Evolutionary conservation across 768 basidiomycete species (phyloP).

Genomic region (Leccinellum albellum): DNA sequence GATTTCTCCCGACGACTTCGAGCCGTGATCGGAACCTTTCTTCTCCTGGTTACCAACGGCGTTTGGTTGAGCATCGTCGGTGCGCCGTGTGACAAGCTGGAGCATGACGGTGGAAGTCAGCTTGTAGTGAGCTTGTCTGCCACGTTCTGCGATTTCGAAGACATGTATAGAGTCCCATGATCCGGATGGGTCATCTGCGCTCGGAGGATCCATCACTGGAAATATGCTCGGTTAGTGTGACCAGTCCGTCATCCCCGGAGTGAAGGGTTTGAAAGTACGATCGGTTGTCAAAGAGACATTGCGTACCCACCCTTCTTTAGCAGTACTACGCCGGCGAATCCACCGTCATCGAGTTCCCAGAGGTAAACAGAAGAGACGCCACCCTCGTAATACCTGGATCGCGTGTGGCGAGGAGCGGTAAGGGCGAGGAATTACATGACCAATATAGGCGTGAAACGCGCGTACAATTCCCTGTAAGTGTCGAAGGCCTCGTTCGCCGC

Average conservation of each 20-base stretch:
- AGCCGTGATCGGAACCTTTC: constrained; percentile 40
- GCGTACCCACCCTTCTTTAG: constrained; percentile 79
- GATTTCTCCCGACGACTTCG: constrained; percentile 70
- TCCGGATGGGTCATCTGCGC: constrained; percentile 64
- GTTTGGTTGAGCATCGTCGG: constrained; percentile 23
- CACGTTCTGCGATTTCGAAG: constrained; percentile 90
- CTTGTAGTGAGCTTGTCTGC: constrained; percentile 92
- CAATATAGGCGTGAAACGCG: constrained; percentile 18
- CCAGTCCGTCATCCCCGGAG: not conserved
- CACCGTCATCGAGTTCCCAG: constrained; percentile 96
- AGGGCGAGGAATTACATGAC: not conserved
- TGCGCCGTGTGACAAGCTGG: constrained; percentile 64
- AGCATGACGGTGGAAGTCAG: constrained; percentile 97
- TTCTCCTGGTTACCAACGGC: constrained; percentile 27
- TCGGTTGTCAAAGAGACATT: not conserved
- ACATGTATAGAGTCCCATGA: constrained; percentile 99
- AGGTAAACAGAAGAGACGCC: constrained; percentile 95
- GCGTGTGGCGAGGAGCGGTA: not conserved
- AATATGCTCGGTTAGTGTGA: constrained; percentile 1
- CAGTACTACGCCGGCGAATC: constrained; percentile 94
- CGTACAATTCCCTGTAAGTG: constrained; percentile 91
- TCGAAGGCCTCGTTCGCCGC: constrained; percentile 96
- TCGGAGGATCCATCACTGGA: constrained; percentile 58
- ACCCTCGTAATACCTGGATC: constrained; percentile 89
- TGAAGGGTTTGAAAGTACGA: constrained; percentile 1